Evolutionary conservation across 345 rosid genomes (phyloP).

Genomic region (Geranium rotundifolium): DNA sequence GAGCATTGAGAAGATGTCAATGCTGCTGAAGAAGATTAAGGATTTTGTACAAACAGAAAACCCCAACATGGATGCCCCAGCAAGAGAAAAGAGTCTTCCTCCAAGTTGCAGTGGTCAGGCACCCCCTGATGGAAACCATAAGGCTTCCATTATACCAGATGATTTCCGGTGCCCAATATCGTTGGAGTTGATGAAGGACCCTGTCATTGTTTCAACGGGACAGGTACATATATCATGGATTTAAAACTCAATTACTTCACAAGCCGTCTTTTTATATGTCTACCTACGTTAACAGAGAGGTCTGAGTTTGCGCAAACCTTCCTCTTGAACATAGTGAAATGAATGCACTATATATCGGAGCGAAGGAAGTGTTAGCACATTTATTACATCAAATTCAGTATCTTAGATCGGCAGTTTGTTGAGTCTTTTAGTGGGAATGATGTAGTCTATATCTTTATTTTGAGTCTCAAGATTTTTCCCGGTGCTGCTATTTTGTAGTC

Average conservation of each 20-base stretch:
- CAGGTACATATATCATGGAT: conserved; percentile 44
- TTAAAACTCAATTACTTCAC: neutral
- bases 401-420: neutral
- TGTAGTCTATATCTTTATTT: neutral
- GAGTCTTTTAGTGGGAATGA: neutral
- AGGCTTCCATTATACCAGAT: conserved; percentile 65
- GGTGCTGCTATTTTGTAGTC: neutral
- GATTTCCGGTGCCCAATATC: conserved; percentile 98
- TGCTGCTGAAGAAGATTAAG: conserved; percentile 66
- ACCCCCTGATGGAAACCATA: conserved; percentile 45
- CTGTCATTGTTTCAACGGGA: conserved; percentile 93
- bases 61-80: conserved; percentile 38
- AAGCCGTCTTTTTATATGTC: neutral
- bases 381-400: neutral
- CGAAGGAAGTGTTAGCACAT: neutral
- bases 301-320: neutral
- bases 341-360: neutral
- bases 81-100: conserved; percentile 27
- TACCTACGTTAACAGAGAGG: neutral
- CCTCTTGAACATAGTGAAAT: neutral
- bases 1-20: conserved; percentile 77
- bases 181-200: conserved; percentile 91
- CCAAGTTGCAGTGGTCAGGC: conserved; percentile 47
- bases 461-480: too few relatives aligned
- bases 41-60: conserved; percentile 79